Conservation (phyloP, 768 basidiomycete genomes). For the Polyporus arcularius region DNA sequence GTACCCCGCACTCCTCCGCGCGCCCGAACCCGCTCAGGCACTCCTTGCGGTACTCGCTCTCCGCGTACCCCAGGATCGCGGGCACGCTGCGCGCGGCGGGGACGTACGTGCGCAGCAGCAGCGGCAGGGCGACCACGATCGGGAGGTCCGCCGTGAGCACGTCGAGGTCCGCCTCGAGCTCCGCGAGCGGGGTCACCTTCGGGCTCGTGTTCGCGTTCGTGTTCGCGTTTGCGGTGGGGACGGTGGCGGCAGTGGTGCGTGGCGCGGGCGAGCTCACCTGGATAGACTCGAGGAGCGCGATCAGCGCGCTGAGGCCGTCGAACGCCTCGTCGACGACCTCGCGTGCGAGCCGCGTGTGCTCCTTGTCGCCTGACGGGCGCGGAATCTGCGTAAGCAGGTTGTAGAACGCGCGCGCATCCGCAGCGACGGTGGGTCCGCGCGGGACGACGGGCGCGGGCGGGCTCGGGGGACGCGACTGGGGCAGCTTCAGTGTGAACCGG, state of each 20-base stretch:
- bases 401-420: constrained; percentile 63
- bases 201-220: constrained; percentile 7
- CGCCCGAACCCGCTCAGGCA: constrained; percentile 76
- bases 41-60: constrained; percentile 64
- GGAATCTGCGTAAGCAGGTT: constrained; percentile 64
- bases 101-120: constrained; percentile 55
- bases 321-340: constrained; percentile 85
- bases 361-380: constrained; percentile 53
- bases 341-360: constrained; percentile 56
- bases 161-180: constrained; percentile 45
- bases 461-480: constrained; percentile 66
- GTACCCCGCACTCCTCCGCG: constrained; percentile 70
- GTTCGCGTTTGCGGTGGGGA: not conserved
- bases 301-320: constrained; percentile 59
- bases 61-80: constrained; percentile 55
- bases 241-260: not conserved
- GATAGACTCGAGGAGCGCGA: constrained; percentile 56
- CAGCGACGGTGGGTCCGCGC: constrained; percentile 44
- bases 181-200: constrained; percentile 18
- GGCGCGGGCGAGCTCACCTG: constrained; percentile 28
- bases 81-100: constrained; percentile 44
- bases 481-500: constrained; percentile 67
- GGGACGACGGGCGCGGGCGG: constrained; percentile 40
- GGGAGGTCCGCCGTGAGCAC: constrained; percentile 64
- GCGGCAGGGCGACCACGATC: constrained; percentile 71